Percentiles rank a stretch among this genome's conserved stretches.
Evolutionary conservation across 1,139 yeast genomes (phyloP).

Genomic region (Yamadazyma membranifaciens): DNA sequence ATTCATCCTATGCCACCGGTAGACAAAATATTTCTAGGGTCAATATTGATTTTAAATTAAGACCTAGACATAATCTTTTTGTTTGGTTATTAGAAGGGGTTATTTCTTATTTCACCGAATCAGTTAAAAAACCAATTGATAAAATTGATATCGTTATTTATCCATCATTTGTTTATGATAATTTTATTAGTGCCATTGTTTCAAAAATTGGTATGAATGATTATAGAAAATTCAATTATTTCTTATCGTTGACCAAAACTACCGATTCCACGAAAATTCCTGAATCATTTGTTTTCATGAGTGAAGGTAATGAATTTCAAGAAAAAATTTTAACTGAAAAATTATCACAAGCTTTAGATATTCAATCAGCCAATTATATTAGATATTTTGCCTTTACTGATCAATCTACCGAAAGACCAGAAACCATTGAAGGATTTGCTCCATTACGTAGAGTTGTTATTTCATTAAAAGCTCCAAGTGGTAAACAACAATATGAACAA

Average conservation of each 20-base stretch:
- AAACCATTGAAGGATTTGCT: constrained; percentile 44
- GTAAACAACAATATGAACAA: constrained; percentile 44
- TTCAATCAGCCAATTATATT: constrained; percentile 52
- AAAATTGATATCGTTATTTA: constrained; percentile 59
- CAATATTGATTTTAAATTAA: constrained; percentile 59
- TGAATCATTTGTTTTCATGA: constrained; percentile 77
- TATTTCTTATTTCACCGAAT: constrained; percentile 52
- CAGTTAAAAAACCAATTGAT: constrained; percentile 56
- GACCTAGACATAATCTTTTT: constrained; percentile 79
- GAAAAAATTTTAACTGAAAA: constrained; percentile 54
- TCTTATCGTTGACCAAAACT: constrained; percentile 80
- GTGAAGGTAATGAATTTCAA: constrained; percentile 81
- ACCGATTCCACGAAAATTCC: constrained; percentile 71
- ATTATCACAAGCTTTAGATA: constrained; percentile 44
- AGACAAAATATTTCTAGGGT: constrained; percentile 71
- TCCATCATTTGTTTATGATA: constrained; percentile 58
- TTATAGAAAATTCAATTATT: constrained; percentile 74
- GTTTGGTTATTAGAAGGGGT: constrained; percentile 58
- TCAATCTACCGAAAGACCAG: constrained; percentile 70
- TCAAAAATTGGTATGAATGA: constrained; percentile 82
- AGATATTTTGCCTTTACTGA: constrained; percentile 80
- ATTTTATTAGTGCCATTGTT: constrained; percentile 80
- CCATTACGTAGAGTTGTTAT: constrained; percentile 58
- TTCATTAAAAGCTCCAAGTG: constrained; percentile 48
- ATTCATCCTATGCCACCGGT: constrained; percentile 84